Evolutionary conservation across 129 eudicot genomes (phyloP), one percentile per base, ranked within the genome.

Genomic region (Escallonia herrerae): DNA sequence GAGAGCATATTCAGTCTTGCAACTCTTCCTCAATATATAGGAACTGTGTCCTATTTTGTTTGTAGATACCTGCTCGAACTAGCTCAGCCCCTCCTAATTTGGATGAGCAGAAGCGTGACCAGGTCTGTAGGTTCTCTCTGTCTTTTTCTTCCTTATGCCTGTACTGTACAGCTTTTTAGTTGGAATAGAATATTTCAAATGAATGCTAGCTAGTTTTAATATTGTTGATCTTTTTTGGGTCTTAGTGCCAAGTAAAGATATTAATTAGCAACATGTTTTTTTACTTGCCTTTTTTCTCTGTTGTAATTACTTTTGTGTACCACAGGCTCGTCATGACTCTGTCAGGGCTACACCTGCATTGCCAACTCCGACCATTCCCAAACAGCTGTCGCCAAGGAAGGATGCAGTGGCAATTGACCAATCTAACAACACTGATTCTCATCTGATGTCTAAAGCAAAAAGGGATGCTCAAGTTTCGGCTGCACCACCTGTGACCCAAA

Each of bases 41-140:
- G 61, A 67, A 51, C 54, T 61, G 13, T 0, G 14, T 40, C 13
- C 52, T 41, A 5, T 40, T 11, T 8, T 13, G 14, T 49, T 48
- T 77, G 73, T 62, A 93, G 98, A 71, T 93, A 50, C 98, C 97
- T 69, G 86, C 95, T 46, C 77, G 95, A 67, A 90, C 97, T 48
- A 90, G 68, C 81, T 90, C 97, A 60, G 95, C 95, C 22, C 97
- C 97, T 57, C 95, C 89, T 41, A 84, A 84, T 72, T 53, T 84
- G 74, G 95, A 84, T 79, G 95, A 90, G 74, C 95, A 83, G 79
- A 82, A 82, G 76, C 82, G 73, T 64, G 89, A 66, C 63, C 98
- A 93, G 96, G 98, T 91, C 7, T 69, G 81, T 72, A 6, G 38
- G 40, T 71, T 40, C 40, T 56, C 58, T 10, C 3, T 11, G 40